Percentiles rank a stretch among this genome's conserved stretches.
Conservation (phyloP, 495 filamentous ascomycete species). For the Podospora bellae-mahoneyi region DNA sequence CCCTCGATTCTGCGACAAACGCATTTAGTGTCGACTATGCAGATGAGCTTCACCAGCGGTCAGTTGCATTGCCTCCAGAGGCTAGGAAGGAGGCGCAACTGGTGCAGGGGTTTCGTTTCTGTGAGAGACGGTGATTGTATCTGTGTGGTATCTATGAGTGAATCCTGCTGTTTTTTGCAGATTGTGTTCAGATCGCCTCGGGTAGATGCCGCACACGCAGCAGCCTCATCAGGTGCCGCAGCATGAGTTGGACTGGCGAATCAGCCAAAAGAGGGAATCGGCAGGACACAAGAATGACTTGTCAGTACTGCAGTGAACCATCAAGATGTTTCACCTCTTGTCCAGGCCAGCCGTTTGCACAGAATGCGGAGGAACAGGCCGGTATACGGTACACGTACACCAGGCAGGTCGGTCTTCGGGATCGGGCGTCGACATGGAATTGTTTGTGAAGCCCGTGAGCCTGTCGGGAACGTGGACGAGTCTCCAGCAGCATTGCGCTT, state of each 20-base stretch:
- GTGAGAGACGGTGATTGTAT: conserved; percentile 8
- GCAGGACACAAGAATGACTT: conserved; percentile 23
- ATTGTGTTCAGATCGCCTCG: not conserved
- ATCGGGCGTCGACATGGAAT: conserved; percentile 31
- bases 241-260: conserved; percentile 4
- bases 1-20: conserved; percentile 3
- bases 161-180: conserved; percentile 5
- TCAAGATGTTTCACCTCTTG: conserved; percentile 26
- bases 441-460: conserved; percentile 7
- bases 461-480: conserved; percentile 15
- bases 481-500: conserved; percentile 8
- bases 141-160: not conserved
- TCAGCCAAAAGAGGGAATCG: conserved; percentile 4
- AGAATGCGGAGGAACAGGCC: not conserved
- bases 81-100: not conserved
- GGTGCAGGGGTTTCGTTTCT: not conserved
- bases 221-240: conserved; percentile 10
- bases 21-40: conserved; percentile 7
- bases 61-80: conserved; percentile 12
- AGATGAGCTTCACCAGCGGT: conserved; percentile 9
- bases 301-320: conserved; percentile 23
- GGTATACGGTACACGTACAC: not conserved
- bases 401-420: conserved; percentile 10
- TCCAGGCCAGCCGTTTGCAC: conserved; percentile 26
- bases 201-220: conserved; percentile 14